Base-by-base conservation (phyloP, 2,329 filamentous ascomycete species). In the Trichoderma guizhouense region DNA sequence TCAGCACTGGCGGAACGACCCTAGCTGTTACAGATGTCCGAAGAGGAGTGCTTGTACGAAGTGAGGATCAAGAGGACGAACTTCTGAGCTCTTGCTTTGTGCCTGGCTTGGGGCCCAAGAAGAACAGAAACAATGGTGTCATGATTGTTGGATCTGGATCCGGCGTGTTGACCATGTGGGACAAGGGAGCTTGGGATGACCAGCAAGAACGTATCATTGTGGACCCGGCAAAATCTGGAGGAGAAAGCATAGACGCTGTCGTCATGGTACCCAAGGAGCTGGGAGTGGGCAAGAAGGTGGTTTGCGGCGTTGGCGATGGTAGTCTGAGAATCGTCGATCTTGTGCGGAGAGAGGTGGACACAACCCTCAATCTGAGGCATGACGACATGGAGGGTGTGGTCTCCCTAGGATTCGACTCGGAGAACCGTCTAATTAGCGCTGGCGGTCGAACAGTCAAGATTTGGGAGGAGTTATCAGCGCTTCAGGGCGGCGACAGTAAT, bases 11-110 rank as follows among this genome's bases (percentile, higher is more conserved):
- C 39, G 95, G 94, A 58, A 95, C 93, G 2, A 98, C 95, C 0
- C 84, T 99, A 24, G 93, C 94, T 1, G 91, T 98, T 47, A 97
- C 94, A 0, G 96, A 99, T 79, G 85, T 98, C 58, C 90, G 95
- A 28, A 88, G 93, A 62, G 95, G 95, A 15, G 93, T 98, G 7
- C 84, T 98, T 57, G 92, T 95, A 3, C 92, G 92, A 72, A 97
- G 94, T 75, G 96, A 98, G 79, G 94, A 98, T 77, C 96, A 98
- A 79, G 96, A 97, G 77, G 95, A 98, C 75, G 94, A 98, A 81
- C 84, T 98, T 72, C 86, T 98, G n/a, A 93, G 92, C 77, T 92
- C 92, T 1, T 85, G 90, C 61, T 93, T 94, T 78, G 90, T 98
- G 21, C 88, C 91, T 0, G 94, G 94, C 0, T 82, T 97, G 73